Conservation (phyloP, 129 eudicot genomes). For the Artemisia argyi region DNA sequence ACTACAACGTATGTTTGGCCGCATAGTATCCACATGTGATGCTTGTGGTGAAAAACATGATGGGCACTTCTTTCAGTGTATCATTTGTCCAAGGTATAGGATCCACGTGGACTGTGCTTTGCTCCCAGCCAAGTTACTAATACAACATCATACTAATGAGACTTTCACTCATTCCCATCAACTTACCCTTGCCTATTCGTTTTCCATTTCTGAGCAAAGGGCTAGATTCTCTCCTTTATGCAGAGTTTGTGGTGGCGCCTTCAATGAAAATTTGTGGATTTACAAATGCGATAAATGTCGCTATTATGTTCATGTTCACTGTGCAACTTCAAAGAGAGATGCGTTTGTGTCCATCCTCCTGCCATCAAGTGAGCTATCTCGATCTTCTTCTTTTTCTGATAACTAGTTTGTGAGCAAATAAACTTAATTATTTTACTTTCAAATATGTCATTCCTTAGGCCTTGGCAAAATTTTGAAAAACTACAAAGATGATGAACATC, state of each 20-base stretch:
- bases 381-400: no score
- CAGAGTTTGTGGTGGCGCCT: background rate
- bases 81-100: background rate
- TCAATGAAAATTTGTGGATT: background rate
- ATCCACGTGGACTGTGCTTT: background rate
- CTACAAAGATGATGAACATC: background rate
- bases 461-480: background rate
- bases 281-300: constrained; percentile 7
- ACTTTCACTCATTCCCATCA: background rate
- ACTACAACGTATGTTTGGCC: background rate
- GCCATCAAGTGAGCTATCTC: background rate
- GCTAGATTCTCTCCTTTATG: background rate
- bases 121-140: background rate
- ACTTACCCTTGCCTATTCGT: background rate
- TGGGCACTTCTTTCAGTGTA: constrained; percentile 18
- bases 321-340: background rate
- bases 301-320: background rate
- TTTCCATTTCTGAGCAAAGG: background rate
- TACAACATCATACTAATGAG: background rate
- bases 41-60: constrained; percentile 17
- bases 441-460: no score
- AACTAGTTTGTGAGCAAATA: no score
- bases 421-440: no score
- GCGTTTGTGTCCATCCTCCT: background rate
- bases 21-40: background rate